These are phyloP conservation scores for Dactylellina leptospora DNA, from an alignment of 2,329 filamentous ascomycete species.

Conservation along the genomic window DNA sequence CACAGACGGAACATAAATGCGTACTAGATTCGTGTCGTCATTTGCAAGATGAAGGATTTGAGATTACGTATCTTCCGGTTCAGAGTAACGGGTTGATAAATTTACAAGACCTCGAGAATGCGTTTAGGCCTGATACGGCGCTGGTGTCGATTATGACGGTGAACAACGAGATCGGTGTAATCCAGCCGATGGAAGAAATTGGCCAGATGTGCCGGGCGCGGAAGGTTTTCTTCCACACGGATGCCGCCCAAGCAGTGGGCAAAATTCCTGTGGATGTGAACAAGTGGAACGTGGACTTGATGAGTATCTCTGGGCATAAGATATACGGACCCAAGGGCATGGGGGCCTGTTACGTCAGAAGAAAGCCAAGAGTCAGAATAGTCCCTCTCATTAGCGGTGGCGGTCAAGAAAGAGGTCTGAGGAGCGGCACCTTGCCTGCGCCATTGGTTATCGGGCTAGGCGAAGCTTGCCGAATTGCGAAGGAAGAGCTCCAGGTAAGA, in stretches of 20 bases:
- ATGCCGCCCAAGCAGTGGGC: slow-evolving; percentile 95
- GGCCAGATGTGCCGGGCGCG: slow-evolving; percentile 88
- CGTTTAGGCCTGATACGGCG: slow-evolving; percentile 88
- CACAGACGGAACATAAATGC: slow-evolving; percentile 98
- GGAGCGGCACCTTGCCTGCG: slow-evolving; percentile 92
- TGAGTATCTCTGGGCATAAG: slow-evolving; percentile 99
- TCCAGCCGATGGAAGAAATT: slow-evolving; percentile 93
- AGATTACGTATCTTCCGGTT: slow-evolving; percentile 96
- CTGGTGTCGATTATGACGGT: slow-evolving; percentile 98
- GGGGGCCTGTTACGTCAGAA: slow-evolving; percentile 92
- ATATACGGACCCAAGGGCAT: slow-evolving; percentile 98
- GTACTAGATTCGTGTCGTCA: slow-evolving; percentile 96
- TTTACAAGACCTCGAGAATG: slow-evolving; percentile 83
- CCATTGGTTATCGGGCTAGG: slow-evolving; percentile 90
- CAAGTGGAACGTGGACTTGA: slow-evolving; percentile 95
- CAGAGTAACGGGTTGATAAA: slow-evolving; percentile 84
- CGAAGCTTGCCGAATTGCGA: slow-evolving; percentile 90
- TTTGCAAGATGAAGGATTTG: slow-evolving; percentile 94
- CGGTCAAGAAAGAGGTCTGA: slow-evolving; percentile 91
- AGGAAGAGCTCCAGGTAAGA: slow-evolving; percentile 88
- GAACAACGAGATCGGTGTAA: slow-evolving; percentile 99
- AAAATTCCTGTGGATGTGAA: slow-evolving; percentile 98
- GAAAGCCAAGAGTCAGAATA: slow-evolving; percentile 88
- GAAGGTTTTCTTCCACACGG: slow-evolving; percentile 98
- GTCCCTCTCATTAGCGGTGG: slow-evolving; percentile 96